Percentiles rank a stretch among this genome's conserved stretches.
phyloP scores from a whole-genome alignment of 1,284 basidiomycete species.

The Marasmius sp. region DNA sequence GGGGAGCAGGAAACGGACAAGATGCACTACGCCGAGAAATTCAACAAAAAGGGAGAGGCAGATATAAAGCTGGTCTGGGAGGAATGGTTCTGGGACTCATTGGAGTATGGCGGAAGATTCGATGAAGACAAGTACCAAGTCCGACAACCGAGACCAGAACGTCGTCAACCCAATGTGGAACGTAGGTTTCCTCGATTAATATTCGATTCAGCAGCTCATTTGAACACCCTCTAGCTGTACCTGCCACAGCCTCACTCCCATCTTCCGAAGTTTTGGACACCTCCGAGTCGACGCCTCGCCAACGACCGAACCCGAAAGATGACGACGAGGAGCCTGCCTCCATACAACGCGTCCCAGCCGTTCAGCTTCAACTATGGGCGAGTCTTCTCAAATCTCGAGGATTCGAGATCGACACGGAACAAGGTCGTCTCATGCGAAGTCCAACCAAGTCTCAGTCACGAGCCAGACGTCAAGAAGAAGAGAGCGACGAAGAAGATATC shows the following conservation, averaged over 20 bases:
- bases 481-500: conserved; percentile 4
- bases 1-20: conserved; percentile 60
- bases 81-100: conserved; percentile 84
- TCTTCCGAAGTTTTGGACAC: conserved; percentile 11
- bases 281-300: background rate
- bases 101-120: conserved; percentile 64
- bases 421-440: conserved; percentile 46
- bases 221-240: background rate
- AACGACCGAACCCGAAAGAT: conserved; percentile 22
- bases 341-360: conserved; percentile 53
- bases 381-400: conserved; percentile 63
- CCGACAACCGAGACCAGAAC: conserved; percentile 55
- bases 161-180: conserved; percentile 33
- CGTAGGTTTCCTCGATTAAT: conserved; percentile 22
- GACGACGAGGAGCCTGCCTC: conserved; percentile 55
- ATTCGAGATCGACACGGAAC: conserved; percentile 54
- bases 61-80: conserved; percentile 76
- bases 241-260: conserved; percentile 18
- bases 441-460: conserved; percentile 44
- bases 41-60: conserved; percentile 63
- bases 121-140: conserved; percentile 62
- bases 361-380: conserved; percentile 67
- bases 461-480: conserved; percentile 7
- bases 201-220: background rate
- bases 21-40: conserved; percentile 69